A percentile compares a stretch with the other conserved stretches of the same genome.
phyloP scores from a whole-genome alignment of 768 basidiomycete genomes.

The Mycena amicta region DNA sequence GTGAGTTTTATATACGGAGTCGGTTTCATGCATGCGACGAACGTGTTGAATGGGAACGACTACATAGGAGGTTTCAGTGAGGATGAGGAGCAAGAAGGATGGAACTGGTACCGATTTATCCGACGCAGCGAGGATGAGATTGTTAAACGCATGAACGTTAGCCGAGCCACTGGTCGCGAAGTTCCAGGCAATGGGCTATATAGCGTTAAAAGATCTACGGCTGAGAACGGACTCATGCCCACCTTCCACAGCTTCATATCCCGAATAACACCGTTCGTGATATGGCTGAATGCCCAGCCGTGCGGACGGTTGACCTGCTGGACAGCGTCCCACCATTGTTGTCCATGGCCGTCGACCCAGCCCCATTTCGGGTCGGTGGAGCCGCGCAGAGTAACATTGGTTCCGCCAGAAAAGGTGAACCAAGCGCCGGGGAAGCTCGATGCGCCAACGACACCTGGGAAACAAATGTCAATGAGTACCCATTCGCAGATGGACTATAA shows the following conservation, averaged over 20 bases:
- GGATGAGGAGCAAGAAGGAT: neutral
- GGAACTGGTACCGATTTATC: slow-evolving; percentile 36
- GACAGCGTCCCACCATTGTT: slow-evolving; percentile 64
- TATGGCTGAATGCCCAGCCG: slow-evolving; percentile 55
- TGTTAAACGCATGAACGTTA: slow-evolving; percentile 56
- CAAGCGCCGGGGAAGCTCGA: slow-evolving; percentile 48
- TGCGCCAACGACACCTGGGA: slow-evolving; percentile 44
- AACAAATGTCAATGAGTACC: too few relatives aligned
- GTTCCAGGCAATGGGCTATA: slow-evolving; percentile 60
- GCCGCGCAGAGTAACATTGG: slow-evolving; percentile 60
- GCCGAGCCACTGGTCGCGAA: slow-evolving; percentile 53
- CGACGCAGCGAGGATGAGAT: slow-evolving; percentile 56
- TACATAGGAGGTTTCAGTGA: slow-evolving; percentile 21
- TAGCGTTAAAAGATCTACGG: neutral
- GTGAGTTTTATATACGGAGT: neutral
- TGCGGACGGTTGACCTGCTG: slow-evolving; percentile 58
- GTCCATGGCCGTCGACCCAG: slow-evolving; percentile 67
- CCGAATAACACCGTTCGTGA: slow-evolving; percentile 54
- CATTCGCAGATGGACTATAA: too few relatives aligned
- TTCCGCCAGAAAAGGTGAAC: slow-evolving; percentile 58
- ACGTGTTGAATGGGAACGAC: slow-evolving; percentile 68
- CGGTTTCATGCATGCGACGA: slow-evolving; percentile 21
- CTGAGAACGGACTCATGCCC: neutral
- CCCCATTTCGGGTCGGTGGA: slow-evolving; percentile 59
- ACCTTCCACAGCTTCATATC: slow-evolving; percentile 64